Base-by-base conservation (phyloP, 306 rosid genomes). In the Gillenia trifoliata region DNA sequence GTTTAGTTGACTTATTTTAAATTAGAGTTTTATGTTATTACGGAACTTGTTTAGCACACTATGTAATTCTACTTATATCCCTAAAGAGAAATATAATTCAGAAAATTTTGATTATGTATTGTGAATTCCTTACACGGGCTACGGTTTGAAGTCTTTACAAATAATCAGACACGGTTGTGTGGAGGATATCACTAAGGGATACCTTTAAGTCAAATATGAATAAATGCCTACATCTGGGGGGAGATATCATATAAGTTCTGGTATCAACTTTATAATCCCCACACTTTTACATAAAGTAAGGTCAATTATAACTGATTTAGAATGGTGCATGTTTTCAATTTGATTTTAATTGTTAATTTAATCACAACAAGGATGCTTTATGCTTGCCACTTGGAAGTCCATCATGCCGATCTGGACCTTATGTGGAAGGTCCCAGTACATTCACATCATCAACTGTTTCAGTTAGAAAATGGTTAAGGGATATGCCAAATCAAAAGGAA, bases 371-470 rank as follows among this genome's bases (percentile, higher is more conserved):
- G 33, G 82, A n/a, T n/a, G n/a, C n/a, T n/a, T n/a, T n/a, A 84
- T 68, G 70, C 55, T 38, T 80, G 57, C 78, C 71, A 81, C 84
- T 85, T 86, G 91, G 91, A 88, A 79, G 29, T 73, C 84, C 92
- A 88, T 78, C 74, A 86, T 79, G 72, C 85, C 86, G 73, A 90
- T 80, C 77, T 83, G 90, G 96, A 85, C 81, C 86, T 80, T 85
- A 80, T 74, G 84, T 55, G 89, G 96, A 90, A 85, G 85, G 86
- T 16, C 90, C 90, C 91, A 70, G 60, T 75, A 66, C 62, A n/a
- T 28, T 92, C 94, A 86, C 80, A 81, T 89, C 87, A 75, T 78
- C 78, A 87, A 88, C 90, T 81, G 85, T 84, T 88, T 87, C 92
- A 31, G 86, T 90, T 87, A 79, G 54, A 74, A 78, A 76, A 83